Conservation (phyloP, 805 yeast species). For the Komagataella populi region DNA sequence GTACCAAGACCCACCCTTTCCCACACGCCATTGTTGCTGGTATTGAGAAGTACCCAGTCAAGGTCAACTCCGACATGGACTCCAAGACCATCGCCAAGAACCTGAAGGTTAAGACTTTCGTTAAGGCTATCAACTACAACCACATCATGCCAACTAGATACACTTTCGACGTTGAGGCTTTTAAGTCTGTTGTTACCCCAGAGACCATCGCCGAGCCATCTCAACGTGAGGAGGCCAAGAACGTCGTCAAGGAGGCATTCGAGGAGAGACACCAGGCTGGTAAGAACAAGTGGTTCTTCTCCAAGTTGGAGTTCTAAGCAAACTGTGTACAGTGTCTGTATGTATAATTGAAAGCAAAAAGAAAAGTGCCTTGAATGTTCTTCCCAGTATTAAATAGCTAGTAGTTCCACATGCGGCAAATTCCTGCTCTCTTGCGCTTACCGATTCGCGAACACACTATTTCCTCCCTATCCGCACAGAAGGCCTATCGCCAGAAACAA, state of each 20-base stretch:
- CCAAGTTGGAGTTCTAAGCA: constrained; percentile 44
- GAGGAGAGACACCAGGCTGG: constrained; percentile 99
- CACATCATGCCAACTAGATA: constrained; percentile 99
- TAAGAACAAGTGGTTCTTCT: constrained; percentile 99
- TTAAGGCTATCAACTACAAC: constrained; percentile 98
- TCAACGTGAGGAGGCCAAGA: constrained; percentile 97
- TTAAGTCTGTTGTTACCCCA: constrained; percentile 82
- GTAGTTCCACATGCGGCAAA: not conserved
- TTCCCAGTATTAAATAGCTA: not conserved
- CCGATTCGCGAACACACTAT: not conserved
- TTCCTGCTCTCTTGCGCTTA: not conserved
- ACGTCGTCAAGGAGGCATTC: constrained; percentile 96
- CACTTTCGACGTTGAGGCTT: constrained; percentile 91
- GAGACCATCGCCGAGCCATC: constrained; percentile 96
- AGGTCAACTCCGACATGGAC: constrained; percentile 90
- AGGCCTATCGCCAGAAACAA: not conserved
- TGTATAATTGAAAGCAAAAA: constrained; percentile 1
- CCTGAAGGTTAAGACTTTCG: constrained; percentile 97
- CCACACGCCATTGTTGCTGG: constrained; percentile 99
- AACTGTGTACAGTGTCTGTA: constrained; percentile 1
- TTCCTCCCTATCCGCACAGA: not conserved
- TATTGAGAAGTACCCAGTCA: constrained; percentile 95
- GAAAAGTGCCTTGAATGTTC: not conserved
- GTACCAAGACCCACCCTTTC: constrained; percentile 97
- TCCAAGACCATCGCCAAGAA: constrained; percentile 95